Evolutionary conservation across 371 early-diverging fungal genomes (phyloP), one percentile per base, ranked within the genome.

Genomic region (Mortierella sp.): DNA sequence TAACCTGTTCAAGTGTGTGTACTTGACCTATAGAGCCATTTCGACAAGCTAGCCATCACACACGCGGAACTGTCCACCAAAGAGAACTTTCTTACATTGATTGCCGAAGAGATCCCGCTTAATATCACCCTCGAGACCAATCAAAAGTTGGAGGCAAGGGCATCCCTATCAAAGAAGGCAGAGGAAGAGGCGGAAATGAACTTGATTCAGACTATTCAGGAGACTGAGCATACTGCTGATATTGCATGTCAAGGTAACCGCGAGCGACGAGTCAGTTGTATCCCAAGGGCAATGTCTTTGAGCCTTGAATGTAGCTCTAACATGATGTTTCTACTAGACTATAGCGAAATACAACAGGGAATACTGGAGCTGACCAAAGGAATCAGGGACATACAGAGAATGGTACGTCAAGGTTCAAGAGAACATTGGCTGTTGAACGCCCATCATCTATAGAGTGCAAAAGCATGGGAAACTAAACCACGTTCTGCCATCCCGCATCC

Each of bases 21-120:
- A n/a, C n/a, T n/a, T n/a, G n/a, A 10, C 16, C 28, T 9, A 49
- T 58, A 60, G 60, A 60, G 60, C 31, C 81, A 83, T 24, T 86
- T 88, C 49, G 71, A 81, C 19, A 85, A 85, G 65, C 68, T 84
- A 16, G 82, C 84, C 53, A 83, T 84, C 62, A 82, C 81, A 57
- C 85, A 79, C 54, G 67, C 86, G 14, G 88, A 88, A 71, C 83
- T 83, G 63, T 77, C 81, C 13, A 80, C 88, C 16, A 88, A 88
- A 60, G 85, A 86, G 51, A 70, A 69, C 50, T 86, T 86, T 47
- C 44, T 88, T 21, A 73, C 70, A 44, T 67, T 76, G 19, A 71
- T 85, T 49, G 59, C 83, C 59, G 66, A 78, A n/a, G 73, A 72
- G 16, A 79, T 82, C 14, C 77, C 84, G 1, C 43, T 79, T 25